A percentile compares a stretch with the other conserved stretches of the same genome.
Conservation (phyloP, 768 basidiomycete genomes). For the Mycena floridula region DNA sequence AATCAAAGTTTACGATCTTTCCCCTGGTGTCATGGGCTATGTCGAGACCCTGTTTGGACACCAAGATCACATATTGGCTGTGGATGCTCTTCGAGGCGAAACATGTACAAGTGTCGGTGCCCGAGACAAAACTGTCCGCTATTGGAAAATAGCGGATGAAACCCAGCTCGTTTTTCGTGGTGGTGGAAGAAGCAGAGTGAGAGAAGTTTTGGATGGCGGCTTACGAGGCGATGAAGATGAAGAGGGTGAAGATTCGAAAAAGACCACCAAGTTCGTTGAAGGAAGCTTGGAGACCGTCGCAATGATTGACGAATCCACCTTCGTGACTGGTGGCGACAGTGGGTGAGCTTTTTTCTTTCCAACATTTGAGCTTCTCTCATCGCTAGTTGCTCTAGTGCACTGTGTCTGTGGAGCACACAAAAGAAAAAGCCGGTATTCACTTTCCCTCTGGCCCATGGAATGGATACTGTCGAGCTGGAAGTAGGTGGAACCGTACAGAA, state of each 20-base stretch:
- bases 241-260: conserved; percentile 23
- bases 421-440: conserved; percentile 96
- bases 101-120: conserved; percentile 84
- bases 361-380: not conserved
- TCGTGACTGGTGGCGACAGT: conserved; percentile 92
- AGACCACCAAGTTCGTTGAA: conserved; percentile 61
- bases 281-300: conserved; percentile 89
- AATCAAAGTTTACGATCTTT: conserved; percentile 78
- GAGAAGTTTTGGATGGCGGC: conserved; percentile 78
- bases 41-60: conserved; percentile 97
- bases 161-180: conserved; percentile 94
- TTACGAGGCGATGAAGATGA: conserved; percentile 50
- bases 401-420: conserved; percentile 84
- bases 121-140: conserved; percentile 86
- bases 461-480: conserved; percentile 63
- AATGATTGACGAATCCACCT: conserved; percentile 93
- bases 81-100: conserved; percentile 81
- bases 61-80: conserved; percentile 75
- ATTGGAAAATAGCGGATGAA: conserved; percentile 96
- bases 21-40: conserved; percentile 74
- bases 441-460: conserved; percentile 80
- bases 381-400: conserved; percentile 48
- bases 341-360: conserved; percentile 53
- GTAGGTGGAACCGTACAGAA: conserved; percentile 70
- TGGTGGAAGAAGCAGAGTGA: conserved; percentile 77